phyloP scores from a whole-genome alignment of 2,329 filamentous ascomycete genomes.

The Emericellopsis atlantica region DNA sequence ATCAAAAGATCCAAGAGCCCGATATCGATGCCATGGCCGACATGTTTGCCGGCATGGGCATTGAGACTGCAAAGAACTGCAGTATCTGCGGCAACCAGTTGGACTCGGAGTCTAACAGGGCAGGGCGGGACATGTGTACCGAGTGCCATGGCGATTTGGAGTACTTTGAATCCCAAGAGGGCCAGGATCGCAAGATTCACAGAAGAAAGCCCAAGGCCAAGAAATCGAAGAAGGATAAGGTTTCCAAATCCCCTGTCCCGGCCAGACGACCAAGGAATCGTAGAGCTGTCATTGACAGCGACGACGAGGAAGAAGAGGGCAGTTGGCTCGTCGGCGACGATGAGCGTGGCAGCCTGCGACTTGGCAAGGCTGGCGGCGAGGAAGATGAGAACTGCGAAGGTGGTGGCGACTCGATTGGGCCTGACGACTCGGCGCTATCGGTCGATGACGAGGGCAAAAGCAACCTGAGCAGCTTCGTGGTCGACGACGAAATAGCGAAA shows the following conservation, averaged over 20 bases:
- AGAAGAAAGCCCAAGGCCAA: slow-evolving; percentile 19
- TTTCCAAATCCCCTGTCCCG: slow-evolving; percentile 9
- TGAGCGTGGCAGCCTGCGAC: slow-evolving; percentile 44
- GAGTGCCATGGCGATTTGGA: slow-evolving; percentile 67
- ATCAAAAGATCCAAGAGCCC: slow-evolving; percentile 31
- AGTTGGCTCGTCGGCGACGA: slow-evolving; percentile 69
- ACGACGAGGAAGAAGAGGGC: slow-evolving; percentile 57
- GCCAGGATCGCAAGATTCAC: slow-evolving; percentile 21
- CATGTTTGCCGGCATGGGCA: slow-evolving; percentile 72
- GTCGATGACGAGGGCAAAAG: slow-evolving; percentile 43
- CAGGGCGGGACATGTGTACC: slow-evolving; percentile 43
- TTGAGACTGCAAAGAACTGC: slow-evolving; percentile 59
- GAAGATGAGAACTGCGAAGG: slow-evolving; percentile 83
- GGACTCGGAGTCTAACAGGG: slow-evolving; percentile 29
- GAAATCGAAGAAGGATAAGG: slow-evolving; percentile 24
- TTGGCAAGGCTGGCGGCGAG: slow-evolving; percentile 71
- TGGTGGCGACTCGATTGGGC: slow-evolving; percentile 65
- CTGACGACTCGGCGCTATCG: slow-evolving; percentile 51
- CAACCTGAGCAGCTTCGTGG: slow-evolving; percentile 42
- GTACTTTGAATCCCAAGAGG: slow-evolving; percentile 40
- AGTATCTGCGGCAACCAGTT: slow-evolving; percentile 70
- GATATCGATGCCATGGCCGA: slow-evolving; percentile 78
- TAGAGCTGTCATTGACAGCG: slow-evolving; percentile 51
- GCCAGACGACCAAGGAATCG: slow-evolving; percentile 31
- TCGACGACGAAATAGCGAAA: slow-evolving; percentile 32